Conservation (phyloP, 2,329 filamentous ascomycete genomes). For the Microsporum audouinii region DNA sequence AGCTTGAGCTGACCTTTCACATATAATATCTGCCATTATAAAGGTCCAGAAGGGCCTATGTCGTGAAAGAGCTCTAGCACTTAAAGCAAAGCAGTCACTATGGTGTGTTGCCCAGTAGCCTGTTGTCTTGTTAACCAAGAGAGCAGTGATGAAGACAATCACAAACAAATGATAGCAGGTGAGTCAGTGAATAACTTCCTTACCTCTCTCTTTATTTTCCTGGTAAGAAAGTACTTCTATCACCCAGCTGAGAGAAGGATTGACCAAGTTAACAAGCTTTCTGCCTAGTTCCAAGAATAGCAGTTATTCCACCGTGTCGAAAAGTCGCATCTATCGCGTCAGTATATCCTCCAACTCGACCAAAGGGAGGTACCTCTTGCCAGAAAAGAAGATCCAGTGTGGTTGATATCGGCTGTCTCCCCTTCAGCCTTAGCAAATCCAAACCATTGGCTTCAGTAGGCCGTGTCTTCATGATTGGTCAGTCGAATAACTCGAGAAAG, state of each 20-base stretch:
- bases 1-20: background rate
- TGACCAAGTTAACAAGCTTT: background rate
- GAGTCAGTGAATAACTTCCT: background rate
- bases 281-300: background rate
- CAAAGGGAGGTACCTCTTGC: background rate
- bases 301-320: background rate
- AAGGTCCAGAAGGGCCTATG: too few relatives aligned
- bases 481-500: background rate
- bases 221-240: background rate
- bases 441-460: slow-evolving; percentile 3
- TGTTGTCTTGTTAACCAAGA: background rate
- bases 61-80: background rate
- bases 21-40: background rate
- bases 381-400: slow-evolving; percentile 19
- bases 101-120: background rate
- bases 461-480: slow-evolving; percentile 11
- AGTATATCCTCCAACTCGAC: background rate
- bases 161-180: background rate
- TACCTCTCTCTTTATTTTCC: background rate
- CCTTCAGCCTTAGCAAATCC: slow-evolving; percentile 7
- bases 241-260: background rate
- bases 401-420: slow-evolving; percentile 16
- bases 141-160: background rate
- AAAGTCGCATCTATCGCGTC: background rate
- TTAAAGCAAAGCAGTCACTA: background rate